Evolutionary conservation across 169 alveolate genomes (phyloP), one percentile per base, ranked within the genome.

Genomic region (Neospora caninum): DNA sequence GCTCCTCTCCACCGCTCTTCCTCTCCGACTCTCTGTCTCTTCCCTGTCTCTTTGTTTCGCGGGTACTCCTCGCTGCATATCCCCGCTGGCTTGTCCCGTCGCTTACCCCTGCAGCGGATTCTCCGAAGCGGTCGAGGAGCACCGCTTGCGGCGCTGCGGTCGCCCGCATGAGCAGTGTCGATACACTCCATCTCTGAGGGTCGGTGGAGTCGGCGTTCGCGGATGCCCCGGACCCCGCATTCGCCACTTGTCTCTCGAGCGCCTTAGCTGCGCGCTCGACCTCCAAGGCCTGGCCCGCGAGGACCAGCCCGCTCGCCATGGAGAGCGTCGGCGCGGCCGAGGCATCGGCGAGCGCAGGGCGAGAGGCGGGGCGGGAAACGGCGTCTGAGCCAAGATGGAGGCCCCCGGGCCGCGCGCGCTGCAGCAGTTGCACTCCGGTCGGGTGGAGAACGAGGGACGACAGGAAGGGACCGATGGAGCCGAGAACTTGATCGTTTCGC

Each of bases 71-170:
- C n/a, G n/a, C n/a, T n/a, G n/a, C n/a, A n/a, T n/a, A n/a, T n/a
- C n/a, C n/a, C n/a, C 83, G 42, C n/a, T 0, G 22, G 10, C 13
- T n/a, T n/a, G 27, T 38, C n/a, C 41, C 1, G 27, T 38, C 45
- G 2, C 94, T 67, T 58, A 92, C 94, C 88, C 92, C 94, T 10
- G 94, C 94, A 39, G 94, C 94, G 80, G 86, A 80, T 42, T 92
- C 94, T 54, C 94, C 94, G 54, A 92, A 92, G 7, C 94, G 83
- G 67, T 92, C 94, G 13, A 92, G 94, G 2, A 92, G 92, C 25
- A 92, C 92, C 0, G 88, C 94, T 25, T 92, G 88, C 41, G 91
- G 78, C 18, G 94, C 80, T 4, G 94, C 94, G 53, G 94, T 80
- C 7, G 54, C 94, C 42, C 64, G 92, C 87, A 92, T 87, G 45